Evolutionary conservation across 495 filamentous ascomycete genomes (phyloP).

Genomic region (Filosporella fistucella): DNA sequence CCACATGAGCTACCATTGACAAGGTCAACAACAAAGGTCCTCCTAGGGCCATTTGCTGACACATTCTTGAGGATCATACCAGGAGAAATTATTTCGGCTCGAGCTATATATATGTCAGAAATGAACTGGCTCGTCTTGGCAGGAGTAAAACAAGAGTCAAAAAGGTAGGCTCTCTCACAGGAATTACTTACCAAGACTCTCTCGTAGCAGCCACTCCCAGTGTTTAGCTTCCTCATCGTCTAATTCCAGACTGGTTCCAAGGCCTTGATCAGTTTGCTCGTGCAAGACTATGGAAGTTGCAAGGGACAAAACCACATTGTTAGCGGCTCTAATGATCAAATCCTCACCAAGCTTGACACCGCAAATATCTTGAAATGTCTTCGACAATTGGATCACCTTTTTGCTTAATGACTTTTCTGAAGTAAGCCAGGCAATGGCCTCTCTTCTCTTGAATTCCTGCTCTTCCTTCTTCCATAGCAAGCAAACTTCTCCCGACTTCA

Average conservation of each 20-base stretch:
- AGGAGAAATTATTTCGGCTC: constrained; percentile 41
- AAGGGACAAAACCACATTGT: constrained; percentile 45
- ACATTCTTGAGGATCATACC: constrained; percentile 43
- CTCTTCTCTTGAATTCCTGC: constrained; percentile 29
- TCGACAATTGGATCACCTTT: constrained; percentile 60
- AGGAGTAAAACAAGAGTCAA: neutral
- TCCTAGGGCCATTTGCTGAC: constrained; percentile 35
- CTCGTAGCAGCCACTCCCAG: constrained; percentile 62
- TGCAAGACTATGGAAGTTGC: constrained; percentile 42
- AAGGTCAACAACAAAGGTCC: constrained; percentile 41
- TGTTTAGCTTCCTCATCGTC: constrained; percentile 40
- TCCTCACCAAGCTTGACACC: constrained; percentile 60
- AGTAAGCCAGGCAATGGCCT: constrained; percentile 63
- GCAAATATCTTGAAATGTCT: constrained; percentile 59
- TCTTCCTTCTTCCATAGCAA: constrained; percentile 40
- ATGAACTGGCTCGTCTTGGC: too few relatives aligned
- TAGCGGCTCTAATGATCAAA: constrained; percentile 38
- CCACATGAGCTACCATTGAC: constrained; percentile 33
- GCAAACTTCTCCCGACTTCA: constrained; percentile 57
- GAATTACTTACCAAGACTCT: constrained; percentile 48
- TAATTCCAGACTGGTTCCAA: constrained; percentile 7
- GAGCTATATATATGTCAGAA: constrained; percentile 22
- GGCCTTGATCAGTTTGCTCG: constrained; percentile 39
- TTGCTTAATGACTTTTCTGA: constrained; percentile 55
- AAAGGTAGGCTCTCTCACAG: too few relatives aligned